These are phyloP conservation scores for Aspergillus sp. DNA, from an alignment of 2,329 filamentous ascomycete species.

Conservation along the genomic window DNA sequence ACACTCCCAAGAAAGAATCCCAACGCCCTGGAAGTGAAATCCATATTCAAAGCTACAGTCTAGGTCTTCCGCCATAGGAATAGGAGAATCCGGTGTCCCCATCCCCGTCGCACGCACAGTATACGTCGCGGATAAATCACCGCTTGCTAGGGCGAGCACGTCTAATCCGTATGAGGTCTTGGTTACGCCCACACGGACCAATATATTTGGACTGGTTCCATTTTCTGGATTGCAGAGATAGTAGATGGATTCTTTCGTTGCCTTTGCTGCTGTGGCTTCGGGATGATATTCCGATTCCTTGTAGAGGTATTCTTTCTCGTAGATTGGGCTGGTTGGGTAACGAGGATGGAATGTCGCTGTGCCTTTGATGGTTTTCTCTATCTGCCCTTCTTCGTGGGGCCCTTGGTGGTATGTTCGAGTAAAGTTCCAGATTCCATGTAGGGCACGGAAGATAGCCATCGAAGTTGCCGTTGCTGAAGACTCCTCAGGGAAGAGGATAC, in stretches of 20 bases:
- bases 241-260: slow-evolving; percentile 4
- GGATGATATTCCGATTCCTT: slow-evolving; percentile 10
- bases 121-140: background rate
- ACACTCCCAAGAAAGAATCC: slow-evolving; percentile 18
- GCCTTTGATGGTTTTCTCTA: slow-evolving; percentile 49
- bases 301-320: slow-evolving; percentile 30
- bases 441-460: slow-evolving; percentile 59
- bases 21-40: slow-evolving; percentile 22
- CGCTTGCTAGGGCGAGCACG: too few relatives aligned
- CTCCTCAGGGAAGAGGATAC: background rate
- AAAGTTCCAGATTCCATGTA: slow-evolving; percentile 63
- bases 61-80: too few relatives aligned
- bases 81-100: too few relatives aligned
- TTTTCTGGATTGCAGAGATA: slow-evolving; percentile 3
- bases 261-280: background rate
- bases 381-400: slow-evolving; percentile 27
- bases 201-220: background rate
- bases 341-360: slow-evolving; percentile 58
- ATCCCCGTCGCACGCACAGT: slow-evolving; percentile 6
- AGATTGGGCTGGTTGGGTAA: slow-evolving; percentile 41
- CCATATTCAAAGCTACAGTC: slow-evolving; percentile 9
- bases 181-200: background rate
- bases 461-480: slow-evolving; percentile 39
- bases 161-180: too few relatives aligned
- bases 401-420: slow-evolving; percentile 36